Evolutionary conservation across 2,329 filamentous ascomycete species (phyloP).

Genomic region (Scedosporium boydii): DNA sequence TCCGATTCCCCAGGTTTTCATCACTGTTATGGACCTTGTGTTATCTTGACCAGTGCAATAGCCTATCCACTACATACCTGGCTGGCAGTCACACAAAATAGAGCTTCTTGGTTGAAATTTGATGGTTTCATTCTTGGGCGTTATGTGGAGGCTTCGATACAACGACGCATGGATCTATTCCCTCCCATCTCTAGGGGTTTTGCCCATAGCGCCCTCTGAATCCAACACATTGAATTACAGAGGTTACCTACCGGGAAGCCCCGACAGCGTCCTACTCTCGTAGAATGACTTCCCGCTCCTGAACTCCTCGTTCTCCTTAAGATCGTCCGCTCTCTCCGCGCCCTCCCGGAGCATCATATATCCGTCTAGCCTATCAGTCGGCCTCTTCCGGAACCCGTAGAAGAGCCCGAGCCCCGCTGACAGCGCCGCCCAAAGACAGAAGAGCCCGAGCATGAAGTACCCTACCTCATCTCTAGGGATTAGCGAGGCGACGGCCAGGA

Average conservation of each 20-base stretch:
- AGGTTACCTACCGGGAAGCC: not conserved
- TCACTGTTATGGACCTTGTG: no score
- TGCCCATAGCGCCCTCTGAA: no score
- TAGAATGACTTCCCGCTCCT: not conserved
- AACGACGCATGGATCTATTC: no score
- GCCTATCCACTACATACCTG: no score
- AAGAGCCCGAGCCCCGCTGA: not conserved
- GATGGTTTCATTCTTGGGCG: no score
- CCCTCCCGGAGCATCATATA: constrained; percentile 4
- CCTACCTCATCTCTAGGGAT: not conserved
- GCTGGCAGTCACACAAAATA: no score
- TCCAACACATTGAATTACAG: no score
- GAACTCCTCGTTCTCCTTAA: constrained; percentile 1
- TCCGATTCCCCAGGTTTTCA: no score
- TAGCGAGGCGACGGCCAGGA: constrained; percentile 1
- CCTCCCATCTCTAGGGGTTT: no score
- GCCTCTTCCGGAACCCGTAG: constrained; percentile 6
- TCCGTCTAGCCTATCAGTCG: not conserved
- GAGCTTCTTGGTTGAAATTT: no score
- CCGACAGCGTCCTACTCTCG: not conserved
- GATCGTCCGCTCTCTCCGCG: not conserved
- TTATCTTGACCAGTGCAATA: no score
- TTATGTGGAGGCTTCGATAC: no score
- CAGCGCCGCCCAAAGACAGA: not conserved
- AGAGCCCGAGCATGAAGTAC: not conserved